phyloP scores from a whole-genome alignment of 495 filamentous ascomycete genomes.

The Xylaria acuta region DNA sequence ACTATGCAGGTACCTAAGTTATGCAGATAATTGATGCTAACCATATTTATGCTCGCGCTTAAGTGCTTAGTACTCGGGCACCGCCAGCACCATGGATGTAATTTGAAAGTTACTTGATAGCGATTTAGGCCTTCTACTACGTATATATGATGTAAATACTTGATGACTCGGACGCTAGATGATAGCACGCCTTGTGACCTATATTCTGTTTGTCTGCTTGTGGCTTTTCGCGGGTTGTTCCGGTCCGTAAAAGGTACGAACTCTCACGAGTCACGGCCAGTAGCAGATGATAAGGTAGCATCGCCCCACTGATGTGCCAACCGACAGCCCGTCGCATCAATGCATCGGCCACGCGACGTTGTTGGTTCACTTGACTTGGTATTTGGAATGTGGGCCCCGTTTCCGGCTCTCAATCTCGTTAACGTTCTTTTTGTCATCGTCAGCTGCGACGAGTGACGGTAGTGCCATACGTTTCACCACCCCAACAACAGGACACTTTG shows the following conservation, averaged over 20 bases:
- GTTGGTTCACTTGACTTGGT: background rate
- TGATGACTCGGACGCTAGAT: background rate
- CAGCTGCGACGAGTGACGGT: background rate
- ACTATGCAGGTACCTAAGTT: background rate
- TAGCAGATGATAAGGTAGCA: background rate
- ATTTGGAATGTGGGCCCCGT: slow-evolving; percentile 24
- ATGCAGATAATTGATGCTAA: background rate
- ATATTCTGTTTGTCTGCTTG: background rate
- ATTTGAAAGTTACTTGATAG: background rate
- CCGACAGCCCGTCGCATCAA: background rate
- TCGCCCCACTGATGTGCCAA: background rate
- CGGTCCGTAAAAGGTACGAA: no score
- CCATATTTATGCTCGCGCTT: background rate
- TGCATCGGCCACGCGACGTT: slow-evolving; percentile 13
- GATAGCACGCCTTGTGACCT: background rate
- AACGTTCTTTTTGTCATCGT: slow-evolving; percentile 17
- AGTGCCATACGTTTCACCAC: background rate
- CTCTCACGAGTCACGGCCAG: no score
- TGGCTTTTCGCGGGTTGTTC: background rate
- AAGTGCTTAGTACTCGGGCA: background rate
- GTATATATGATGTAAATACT: background rate
- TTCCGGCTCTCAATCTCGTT: background rate
- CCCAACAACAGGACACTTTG: background rate
- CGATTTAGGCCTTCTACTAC: background rate
- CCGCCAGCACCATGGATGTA: background rate